phyloP scores from a whole-genome alignment of 73 alveolate genomes.

The Paramecium octaurelia region DNA sequence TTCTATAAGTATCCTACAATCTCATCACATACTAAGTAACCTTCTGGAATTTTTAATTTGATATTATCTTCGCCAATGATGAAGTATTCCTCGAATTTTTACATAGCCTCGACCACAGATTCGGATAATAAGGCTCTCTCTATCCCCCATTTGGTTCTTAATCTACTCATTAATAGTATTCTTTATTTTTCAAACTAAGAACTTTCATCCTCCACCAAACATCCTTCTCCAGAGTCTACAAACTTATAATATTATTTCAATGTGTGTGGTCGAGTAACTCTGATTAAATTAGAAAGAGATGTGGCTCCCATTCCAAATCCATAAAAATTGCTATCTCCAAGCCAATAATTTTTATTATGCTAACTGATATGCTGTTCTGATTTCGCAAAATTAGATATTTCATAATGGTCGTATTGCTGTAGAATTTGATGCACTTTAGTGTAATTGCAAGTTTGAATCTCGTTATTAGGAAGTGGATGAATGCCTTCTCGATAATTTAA shows the following conservation, averaged over 20 bases:
- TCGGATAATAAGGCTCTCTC: neutral
- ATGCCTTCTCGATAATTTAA: constrained; percentile 49
- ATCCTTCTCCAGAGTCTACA: constrained; percentile 48
- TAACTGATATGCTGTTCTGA: neutral
- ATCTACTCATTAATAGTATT: constrained; percentile 50
- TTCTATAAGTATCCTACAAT: neutral
- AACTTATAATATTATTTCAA: constrained; percentile 60
- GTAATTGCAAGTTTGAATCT: constrained; percentile 54
- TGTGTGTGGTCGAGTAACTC: constrained; percentile 67
- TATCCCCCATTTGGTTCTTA: constrained; percentile 41
- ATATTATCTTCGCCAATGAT: neutral
- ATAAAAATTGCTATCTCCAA: constrained; percentile 65
- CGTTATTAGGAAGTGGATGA: constrained; percentile 62
- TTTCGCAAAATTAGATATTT: constrained; percentile 62
- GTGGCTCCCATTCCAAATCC: constrained; percentile 76
- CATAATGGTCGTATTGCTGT: constrained; percentile 56
- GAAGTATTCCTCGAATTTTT: neutral
- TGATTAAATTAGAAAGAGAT: constrained; percentile 23
- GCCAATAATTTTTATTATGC: constrained; percentile 69
- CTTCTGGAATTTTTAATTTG: constrained; percentile 49
- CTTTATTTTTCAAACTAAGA: neutral
- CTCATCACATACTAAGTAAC: constrained; percentile 55
- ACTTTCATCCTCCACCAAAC: constrained; percentile 45
- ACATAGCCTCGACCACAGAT: neutral
- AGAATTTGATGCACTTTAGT: constrained; percentile 46